These are phyloP conservation scores for Pluteus cervinus DNA, from an alignment of 768 basidiomycete species.

Conservation along the genomic window DNA sequence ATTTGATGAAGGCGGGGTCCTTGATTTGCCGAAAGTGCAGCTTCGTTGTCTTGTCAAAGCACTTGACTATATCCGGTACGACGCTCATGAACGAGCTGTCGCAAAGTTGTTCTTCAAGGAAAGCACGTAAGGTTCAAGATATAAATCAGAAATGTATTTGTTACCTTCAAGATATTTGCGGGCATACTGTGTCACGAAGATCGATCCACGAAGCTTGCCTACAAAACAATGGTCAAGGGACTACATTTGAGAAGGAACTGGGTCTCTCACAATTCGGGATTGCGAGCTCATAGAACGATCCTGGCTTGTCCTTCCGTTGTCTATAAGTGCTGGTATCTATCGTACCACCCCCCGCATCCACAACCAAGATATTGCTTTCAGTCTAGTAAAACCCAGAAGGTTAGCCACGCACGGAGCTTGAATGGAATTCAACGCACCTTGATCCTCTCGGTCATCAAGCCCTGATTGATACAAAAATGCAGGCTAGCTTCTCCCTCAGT, in stretches of 20 bases:
- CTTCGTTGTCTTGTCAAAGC: conserved; percentile 39
- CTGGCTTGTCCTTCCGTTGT: conserved; percentile 18
- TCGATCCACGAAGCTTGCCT: conserved; percentile 36
- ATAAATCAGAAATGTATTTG: neutral
- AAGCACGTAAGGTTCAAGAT: no score
- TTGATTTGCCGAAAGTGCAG: conserved; percentile 26
- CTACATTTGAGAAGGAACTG: neutral
- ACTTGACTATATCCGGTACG: conserved; percentile 30
- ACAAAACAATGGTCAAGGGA: no score
- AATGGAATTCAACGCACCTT: conserved; percentile 14
- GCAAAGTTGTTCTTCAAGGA: conserved; percentile 29
- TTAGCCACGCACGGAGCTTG: neutral
- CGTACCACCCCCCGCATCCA: conserved; percentile 46
- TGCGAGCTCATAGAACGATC: conserved; percentile 33
- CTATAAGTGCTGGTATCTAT: conserved; percentile 41
- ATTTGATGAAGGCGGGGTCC: conserved; percentile 33
- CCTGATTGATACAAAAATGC: conserved; percentile 7
- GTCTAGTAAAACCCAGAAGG: conserved; percentile 5
- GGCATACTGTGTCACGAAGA: conserved; percentile 33
- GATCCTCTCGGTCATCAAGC: conserved; percentile 27
- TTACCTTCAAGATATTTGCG: conserved; percentile 24
- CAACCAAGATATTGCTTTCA: conserved; percentile 29
- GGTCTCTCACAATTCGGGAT: conserved; percentile 24
- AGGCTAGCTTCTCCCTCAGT: conserved; percentile 6
- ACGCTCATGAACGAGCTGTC: conserved; percentile 31